Percentiles rank a stretch among this genome's conserved stretches.
These are phyloP conservation scores for Davidsoniella eucalypti DNA, from an alignment of 2,329 filamentous ascomycete species.

Conservation along the genomic window DNA sequence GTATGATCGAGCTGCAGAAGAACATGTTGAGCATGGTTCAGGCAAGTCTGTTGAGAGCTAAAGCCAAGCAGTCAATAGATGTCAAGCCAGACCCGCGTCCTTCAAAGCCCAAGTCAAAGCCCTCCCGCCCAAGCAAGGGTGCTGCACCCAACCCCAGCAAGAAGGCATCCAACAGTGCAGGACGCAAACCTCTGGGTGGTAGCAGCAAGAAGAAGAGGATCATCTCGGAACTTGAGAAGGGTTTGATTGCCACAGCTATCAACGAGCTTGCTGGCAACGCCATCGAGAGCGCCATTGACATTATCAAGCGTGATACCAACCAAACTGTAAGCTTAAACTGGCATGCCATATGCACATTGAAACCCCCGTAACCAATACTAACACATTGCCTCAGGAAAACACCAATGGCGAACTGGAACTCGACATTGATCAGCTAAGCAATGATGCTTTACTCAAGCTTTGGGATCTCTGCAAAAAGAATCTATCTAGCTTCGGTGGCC, in stretches of 20 bases:
- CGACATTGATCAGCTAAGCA: constrained; percentile 40
- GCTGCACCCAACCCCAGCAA: constrained; percentile 21
- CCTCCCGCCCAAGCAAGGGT: constrained; percentile 25
- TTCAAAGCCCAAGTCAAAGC: constrained; percentile 35
- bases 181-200: constrained; percentile 22
- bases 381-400: constrained; percentile 30
- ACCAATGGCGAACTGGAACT: constrained; percentile 42
- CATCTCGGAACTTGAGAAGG: constrained; percentile 69
- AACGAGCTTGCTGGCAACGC: constrained; percentile 63
- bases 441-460: constrained; percentile 37
- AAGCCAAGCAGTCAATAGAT: constrained; percentile 39
- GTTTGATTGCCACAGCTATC: constrained; percentile 75
- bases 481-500: constrained; percentile 22
- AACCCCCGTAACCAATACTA: constrained; percentile 5
- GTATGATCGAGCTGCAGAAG: constrained; percentile 39
- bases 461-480: constrained; percentile 30
- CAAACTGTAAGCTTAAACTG: constrained; percentile 45
- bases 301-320: constrained; percentile 76
- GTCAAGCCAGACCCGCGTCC: constrained; percentile 39
- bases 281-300: constrained; percentile 65
- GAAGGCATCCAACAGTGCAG: constrained; percentile 24
- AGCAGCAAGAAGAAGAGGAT: constrained; percentile 33
- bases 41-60: constrained; percentile 57
- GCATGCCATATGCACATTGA: constrained; percentile 2
- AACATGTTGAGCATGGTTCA: constrained; percentile 49